Percentiles rank a stretch among this genome's conserved stretches.
These are phyloP conservation scores for Beauveria sp. DNA, from an alignment of 2,329 filamentous ascomycete genomes.

Conservation along the genomic window DNA sequence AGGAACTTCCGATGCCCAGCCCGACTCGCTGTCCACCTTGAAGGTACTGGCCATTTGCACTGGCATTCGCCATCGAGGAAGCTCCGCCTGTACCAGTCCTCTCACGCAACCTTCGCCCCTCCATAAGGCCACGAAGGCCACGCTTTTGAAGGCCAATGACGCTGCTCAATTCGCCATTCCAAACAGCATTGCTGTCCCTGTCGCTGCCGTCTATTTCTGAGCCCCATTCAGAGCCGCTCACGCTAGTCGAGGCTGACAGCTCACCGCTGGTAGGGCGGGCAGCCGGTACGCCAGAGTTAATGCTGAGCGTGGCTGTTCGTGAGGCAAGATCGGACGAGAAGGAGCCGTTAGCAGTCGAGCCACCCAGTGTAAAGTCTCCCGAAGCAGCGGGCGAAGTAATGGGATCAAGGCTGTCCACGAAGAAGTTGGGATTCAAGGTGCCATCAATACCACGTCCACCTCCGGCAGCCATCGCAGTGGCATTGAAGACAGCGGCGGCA, in stretches of 20 bases:
- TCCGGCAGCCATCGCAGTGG: constrained; percentile 93
- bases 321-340: constrained; percentile 24
- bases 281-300: constrained; percentile 37
- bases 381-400: constrained; percentile 27
- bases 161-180: constrained; percentile 74
- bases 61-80: constrained; percentile 22
- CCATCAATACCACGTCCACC: constrained; percentile 78
- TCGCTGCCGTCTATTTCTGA: constrained; percentile 45
- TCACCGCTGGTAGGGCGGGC: constrained; percentile 38
- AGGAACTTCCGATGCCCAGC: constrained; percentile 45
- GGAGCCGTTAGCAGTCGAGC: constrained; percentile 23
- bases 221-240: constrained; percentile 49
- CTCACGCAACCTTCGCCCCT: constrained; percentile 79
- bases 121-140: constrained; percentile 87
- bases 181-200: constrained; percentile 46
- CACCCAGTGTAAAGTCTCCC: constrained; percentile 26
- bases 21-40: constrained; percentile 35
- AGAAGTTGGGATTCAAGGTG: constrained; percentile 55
- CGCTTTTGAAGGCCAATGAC: constrained; percentile 95
- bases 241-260: constrained; percentile 41
- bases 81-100: constrained; percentile 41
- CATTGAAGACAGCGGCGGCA: constrained; percentile 95
- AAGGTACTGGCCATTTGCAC: constrained; percentile 21
- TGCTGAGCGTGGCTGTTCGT: constrained; percentile 34
- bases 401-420: constrained; percentile 41